Evolutionary conservation across 805 yeast species (phyloP), one percentile per base, ranked within the genome.

Genomic region (Nematodospora valgi): DNA sequence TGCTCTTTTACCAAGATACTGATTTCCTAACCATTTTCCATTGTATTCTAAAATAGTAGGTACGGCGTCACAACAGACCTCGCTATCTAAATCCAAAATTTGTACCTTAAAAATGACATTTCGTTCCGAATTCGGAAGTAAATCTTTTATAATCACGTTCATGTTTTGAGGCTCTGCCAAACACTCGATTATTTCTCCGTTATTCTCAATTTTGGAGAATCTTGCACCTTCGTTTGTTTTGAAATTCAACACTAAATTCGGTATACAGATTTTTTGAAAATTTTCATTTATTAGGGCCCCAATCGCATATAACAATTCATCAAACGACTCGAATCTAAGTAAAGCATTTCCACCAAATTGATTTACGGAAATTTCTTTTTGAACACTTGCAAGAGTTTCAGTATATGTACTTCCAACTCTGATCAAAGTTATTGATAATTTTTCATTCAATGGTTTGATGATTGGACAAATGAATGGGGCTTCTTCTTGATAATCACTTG

Each of bases 101-200:
- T n/a, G n/a, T n/a, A n/a, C n/a, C n/a, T n/a, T n/a, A n/a, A n/a
- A n/a, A n/a, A n/a, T n/a, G n/a, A n/a, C n/a, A n/a, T n/a, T n/a
- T n/a, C n/a, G n/a, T n/a, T n/a, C n/a, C n/a, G n/a, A n/a, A n/a
- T n/a, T n/a, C n/a, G n/a, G 41, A n/a, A n/a, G n/a, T n/a, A n/a
- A n/a, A n/a, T n/a, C 29, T 23, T 43, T 49, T 32, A 41, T 51
- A n/a, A 25, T 34, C 7, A 40, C 43, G 14, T 41, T 34, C 25
- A 27, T 37, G 18, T 28, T 43, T 44, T 9, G 30, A 13, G 15
- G 35, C 16, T 34, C 46, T 42, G 24, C 53, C 38, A 27, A 52
- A 44, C 7, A 17, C 23, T 57, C 47, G 47, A 49, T 48, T 43
- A n/a, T 30, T 20, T 42, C 43, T 4, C 60, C 60, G 34, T 54